Evolutionary conservation across 352 stramenopile genomes (phyloP), one percentile per base, ranked within the genome.

Genomic region (Vaucheria bursata): DNA sequence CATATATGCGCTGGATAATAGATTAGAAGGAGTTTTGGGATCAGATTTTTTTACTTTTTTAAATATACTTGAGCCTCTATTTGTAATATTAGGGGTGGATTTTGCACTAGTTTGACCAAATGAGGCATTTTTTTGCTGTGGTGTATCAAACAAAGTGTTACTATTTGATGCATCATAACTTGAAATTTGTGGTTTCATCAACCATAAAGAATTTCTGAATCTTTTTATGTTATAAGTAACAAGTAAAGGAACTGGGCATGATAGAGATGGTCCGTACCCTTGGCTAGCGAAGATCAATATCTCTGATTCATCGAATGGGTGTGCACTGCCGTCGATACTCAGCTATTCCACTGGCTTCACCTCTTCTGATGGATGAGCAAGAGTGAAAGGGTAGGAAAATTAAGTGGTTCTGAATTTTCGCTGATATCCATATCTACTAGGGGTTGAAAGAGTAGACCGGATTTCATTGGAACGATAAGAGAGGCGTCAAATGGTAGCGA

Each of bases 281-380:
- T 74, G 70, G 29, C 76, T 71, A 32, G 45, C 39, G 29, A 72
- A 82, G 6, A 82, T 32, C 6, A 82, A 38, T 6, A 34, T 59
- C 59, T 82, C 77, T 25, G 68, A 64, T 29, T 71, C 67, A 39
- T 82, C 77, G 32, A 74, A 77, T 36, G 74, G 35, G 33, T 36
- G 31, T 38, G 66, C 72, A 52, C 29, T 71, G 38, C 8, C 73
- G 31, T 1, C 18, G 29, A 49, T 12, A 45, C 68, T 12, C n/a
- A 68, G 67, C 75, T 31, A 35, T 31, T 25, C 77, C 29, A 82
- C 77, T 8, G 77, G 77, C 36, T 75, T 81, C n/a, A 82, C 49
- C 64, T 82, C 77, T 65, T 82, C 77, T 1, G 79, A 72, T 49
- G 77, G 77, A 72, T 82, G 77, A n/a, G 64, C 32, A 50, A 82